Conservation (phyloP, 208 protist genomes). For the Angomonas deanei region DNA sequence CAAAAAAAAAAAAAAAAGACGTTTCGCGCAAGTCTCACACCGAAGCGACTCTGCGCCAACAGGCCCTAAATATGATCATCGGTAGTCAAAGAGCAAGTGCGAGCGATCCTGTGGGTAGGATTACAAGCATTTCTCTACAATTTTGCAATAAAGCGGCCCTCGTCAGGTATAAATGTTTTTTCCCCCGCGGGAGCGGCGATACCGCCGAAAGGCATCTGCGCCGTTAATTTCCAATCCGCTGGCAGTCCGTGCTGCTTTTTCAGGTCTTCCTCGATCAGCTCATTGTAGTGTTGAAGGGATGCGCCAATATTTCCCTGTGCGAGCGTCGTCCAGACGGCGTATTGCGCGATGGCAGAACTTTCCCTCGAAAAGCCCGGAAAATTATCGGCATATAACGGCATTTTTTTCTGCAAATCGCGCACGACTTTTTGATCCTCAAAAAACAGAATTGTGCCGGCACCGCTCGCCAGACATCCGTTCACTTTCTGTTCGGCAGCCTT, state of each 20-base stretch:
- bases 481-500: slow-evolving; percentile 24
- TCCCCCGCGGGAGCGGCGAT: slow-evolving; percentile 13
- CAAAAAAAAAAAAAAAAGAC: slow-evolving; percentile 2
- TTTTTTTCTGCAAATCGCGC: slow-evolving; percentile 12
- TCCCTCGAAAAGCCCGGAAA: slow-evolving; percentile 25
- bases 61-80: too few species aligned
- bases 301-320: slow-evolving; percentile 19
- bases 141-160: slow-evolving; percentile 12
- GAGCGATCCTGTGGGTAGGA: too few species aligned
- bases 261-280: slow-evolving; percentile 18
- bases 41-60: too few species aligned
- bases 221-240: slow-evolving; percentile 23
- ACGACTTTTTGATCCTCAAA: slow-evolving; percentile 18
- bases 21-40: too few species aligned
- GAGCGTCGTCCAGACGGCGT: slow-evolving; percentile 38
- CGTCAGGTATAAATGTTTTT: slow-evolving; percentile 22
- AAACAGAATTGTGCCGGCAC: slow-evolving; percentile 35
- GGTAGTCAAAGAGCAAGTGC: too few species aligned
- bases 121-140: background rate
- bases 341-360: slow-evolving; percentile 29
- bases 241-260: slow-evolving; percentile 15
- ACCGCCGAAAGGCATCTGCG: slow-evolving; percentile 33
- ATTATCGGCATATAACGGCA: slow-evolving; percentile 24
- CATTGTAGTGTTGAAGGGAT: slow-evolving; percentile 40
- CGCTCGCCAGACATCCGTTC: slow-evolving; percentile 21